Percentiles rank a stretch among this genome's conserved stretches.
These are phyloP conservation scores for Blumeria hordei DNA, from an alignment of 2,329 filamentous ascomycete genomes.

Conservation along the genomic window DNA sequence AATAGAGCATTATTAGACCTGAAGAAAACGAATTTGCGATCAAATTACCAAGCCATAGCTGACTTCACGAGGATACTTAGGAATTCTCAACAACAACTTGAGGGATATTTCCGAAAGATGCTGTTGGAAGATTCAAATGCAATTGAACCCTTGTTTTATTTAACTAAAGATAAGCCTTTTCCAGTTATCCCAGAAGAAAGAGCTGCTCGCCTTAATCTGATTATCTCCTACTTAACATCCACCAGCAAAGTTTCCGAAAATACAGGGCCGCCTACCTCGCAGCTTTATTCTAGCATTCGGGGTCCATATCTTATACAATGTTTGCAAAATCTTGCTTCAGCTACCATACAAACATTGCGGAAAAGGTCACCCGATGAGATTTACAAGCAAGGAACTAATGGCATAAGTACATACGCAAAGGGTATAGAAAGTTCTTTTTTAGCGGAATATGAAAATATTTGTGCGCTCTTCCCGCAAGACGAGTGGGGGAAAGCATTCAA, in stretches of 20 bases:
- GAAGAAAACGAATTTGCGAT: constrained; percentile 69
- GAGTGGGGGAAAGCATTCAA: constrained; percentile 65
- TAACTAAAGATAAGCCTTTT: constrained; percentile 74
- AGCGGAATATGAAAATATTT: constrained; percentile 79
- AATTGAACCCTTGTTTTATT: constrained; percentile 74
- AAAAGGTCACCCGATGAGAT: constrained; percentile 57
- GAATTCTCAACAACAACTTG: constrained; percentile 58
- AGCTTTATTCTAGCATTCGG: constrained; percentile 65
- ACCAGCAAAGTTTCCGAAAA: constrained; percentile 24
- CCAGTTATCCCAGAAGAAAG: constrained; percentile 58
- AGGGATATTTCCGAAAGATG: constrained; percentile 59
- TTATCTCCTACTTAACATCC: constrained; percentile 53
- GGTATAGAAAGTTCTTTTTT: constrained; percentile 71
- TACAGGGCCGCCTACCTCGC: constrained; percentile 42
- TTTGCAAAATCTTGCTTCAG: constrained; percentile 65
- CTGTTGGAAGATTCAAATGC: constrained; percentile 55
- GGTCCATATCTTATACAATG: constrained; percentile 68
- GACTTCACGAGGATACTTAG: constrained; percentile 59
- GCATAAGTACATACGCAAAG: constrained; percentile 70
- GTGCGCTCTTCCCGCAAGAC: constrained; percentile 61
- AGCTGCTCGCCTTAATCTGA: constrained; percentile 48
- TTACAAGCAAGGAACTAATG: constrained; percentile 73
- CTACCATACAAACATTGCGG: constrained; percentile 62
- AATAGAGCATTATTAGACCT: constrained; percentile 67
- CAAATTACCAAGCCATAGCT: constrained; percentile 70